These are phyloP conservation scores for Mortierella sp. DNA, from an alignment of 371 early-diverging fungal genomes.

Conservation along the genomic window DNA sequence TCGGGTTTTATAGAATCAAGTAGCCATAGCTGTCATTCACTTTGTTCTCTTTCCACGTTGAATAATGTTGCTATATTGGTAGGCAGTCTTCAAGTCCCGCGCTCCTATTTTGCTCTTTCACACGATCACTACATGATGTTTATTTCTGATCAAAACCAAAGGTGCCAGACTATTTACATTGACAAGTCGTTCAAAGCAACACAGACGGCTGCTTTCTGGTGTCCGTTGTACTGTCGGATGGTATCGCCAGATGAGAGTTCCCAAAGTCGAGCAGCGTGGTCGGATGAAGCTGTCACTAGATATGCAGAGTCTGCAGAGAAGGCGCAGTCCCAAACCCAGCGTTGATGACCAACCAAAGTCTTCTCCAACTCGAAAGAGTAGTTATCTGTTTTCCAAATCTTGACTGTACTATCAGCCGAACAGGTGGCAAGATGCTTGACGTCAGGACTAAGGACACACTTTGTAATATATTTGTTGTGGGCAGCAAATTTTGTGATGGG, in stretches of 20 bases:
- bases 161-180: constrained; percentile 17
- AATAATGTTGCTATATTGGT: no score
- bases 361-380: constrained; percentile 76
- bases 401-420: constrained; percentile 88
- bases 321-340: constrained; percentile 97
- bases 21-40: no score
- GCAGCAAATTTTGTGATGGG: constrained; percentile 81
- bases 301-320: constrained; percentile 95
- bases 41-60: no score
- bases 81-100: no score
- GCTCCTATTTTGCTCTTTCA: no score
- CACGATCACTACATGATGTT: no score
- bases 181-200: constrained; percentile 91
- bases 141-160: no score
- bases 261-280: constrained; percentile 91
- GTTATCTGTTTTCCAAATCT: constrained; percentile 76
- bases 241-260: constrained; percentile 87
- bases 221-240: constrained; percentile 91
- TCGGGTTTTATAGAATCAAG: no score
- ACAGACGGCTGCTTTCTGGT: constrained; percentile 93
- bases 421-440: constrained; percentile 86
- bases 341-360: constrained; percentile 86
- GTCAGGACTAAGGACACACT: constrained; percentile 88
- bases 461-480: constrained; percentile 85
- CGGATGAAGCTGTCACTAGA: constrained; percentile 91